These are phyloP conservation scores for Saturnispora hagleri DNA, from an alignment of 805 yeast genomes.

Conservation along the genomic window DNA sequence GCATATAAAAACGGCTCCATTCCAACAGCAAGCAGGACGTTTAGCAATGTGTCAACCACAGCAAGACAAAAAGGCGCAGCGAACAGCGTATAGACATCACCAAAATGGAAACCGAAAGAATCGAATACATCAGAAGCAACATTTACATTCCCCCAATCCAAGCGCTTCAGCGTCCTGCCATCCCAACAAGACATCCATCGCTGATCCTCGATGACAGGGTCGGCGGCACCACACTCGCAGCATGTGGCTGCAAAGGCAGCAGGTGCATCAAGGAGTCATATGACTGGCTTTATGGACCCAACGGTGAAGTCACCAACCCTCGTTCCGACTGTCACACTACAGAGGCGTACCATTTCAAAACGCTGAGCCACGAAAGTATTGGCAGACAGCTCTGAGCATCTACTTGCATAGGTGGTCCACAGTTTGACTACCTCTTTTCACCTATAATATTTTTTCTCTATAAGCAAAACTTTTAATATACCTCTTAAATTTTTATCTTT, in stretches of 20 bases:
- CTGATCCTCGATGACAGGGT: slow-evolving; percentile 27
- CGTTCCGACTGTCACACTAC: slow-evolving; percentile 20
- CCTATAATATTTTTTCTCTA: not conserved
- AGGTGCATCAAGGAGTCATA: slow-evolving; percentile 28
- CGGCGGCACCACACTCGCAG: slow-evolving; percentile 16
- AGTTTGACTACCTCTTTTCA: not conserved
- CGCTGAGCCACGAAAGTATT: slow-evolving; percentile 17
- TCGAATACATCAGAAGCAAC: slow-evolving; percentile 24
- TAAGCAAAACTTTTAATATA: not conserved
- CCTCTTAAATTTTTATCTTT: not conserved
- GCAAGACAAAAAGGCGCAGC: not conserved
- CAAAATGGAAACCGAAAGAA: slow-evolving; percentile 27
- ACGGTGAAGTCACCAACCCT: slow-evolving; percentile 26
- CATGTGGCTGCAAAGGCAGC: slow-evolving; percentile 30
- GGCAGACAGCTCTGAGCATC: slow-evolving; percentile 13
- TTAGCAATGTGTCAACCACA: not conserved
- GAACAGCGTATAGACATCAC: not conserved
- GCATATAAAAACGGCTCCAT: not conserved
- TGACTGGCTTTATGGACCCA: slow-evolving; percentile 28
- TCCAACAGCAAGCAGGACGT: not conserved
- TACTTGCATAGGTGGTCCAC: not conserved
- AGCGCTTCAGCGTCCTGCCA: slow-evolving; percentile 15
- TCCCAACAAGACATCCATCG: slow-evolving; percentile 30
- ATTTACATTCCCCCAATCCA: slow-evolving; percentile 27
- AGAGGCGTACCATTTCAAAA: slow-evolving; percentile 24